Conservation (phyloP, 208 protist genomes). For the Leishmania guyanensis region DNA sequence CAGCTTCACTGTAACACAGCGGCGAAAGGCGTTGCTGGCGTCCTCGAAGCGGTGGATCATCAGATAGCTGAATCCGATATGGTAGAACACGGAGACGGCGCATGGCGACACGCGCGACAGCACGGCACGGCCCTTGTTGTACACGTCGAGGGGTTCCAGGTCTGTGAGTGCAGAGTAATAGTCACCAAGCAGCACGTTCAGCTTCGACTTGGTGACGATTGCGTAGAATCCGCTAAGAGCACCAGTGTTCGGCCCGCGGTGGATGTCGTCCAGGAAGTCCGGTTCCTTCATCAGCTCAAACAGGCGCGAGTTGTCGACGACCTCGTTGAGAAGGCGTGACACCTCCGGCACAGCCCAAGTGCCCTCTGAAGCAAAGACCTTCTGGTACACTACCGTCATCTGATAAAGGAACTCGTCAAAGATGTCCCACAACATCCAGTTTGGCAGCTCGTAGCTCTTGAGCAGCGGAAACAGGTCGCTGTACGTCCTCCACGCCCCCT, state of each 20-base stretch:
- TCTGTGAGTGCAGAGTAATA: conserved; percentile 80
- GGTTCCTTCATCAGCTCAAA: conserved; percentile 47
- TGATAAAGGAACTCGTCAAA: conserved; percentile 92
- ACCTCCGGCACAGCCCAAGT: conserved; percentile 77
- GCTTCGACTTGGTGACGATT: conserved; percentile 75
- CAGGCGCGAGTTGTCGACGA: conserved; percentile 65
- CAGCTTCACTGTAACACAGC: conserved; percentile 69
- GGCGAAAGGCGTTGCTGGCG: conserved; percentile 79
- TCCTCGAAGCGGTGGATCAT: conserved; percentile 92
- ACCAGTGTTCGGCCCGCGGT: conserved; percentile 36
- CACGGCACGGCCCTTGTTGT: conserved; percentile 62
- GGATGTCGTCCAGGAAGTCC: conserved; percentile 50
- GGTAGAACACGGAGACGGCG: conserved; percentile 81
- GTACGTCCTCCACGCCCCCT: conserved; percentile 78
- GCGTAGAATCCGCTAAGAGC: conserved; percentile 85
- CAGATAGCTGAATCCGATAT: conserved; percentile 91
- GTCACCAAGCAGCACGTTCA: conserved; percentile 85
- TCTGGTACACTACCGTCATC: conserved; percentile 89
- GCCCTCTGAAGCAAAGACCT: conserved; percentile 55
- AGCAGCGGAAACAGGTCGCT: conserved; percentile 58
- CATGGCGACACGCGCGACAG: conserved; percentile 70
- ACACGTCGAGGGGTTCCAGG: conserved; percentile 75
- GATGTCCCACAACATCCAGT: conserved; percentile 89
- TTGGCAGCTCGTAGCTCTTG: conserved; percentile 70
- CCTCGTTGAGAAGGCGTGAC: conserved; percentile 57